Base-by-base conservation (phyloP, 2,329 filamentous ascomycete species). In the Berkeleyomyces rouxiae region DNA sequence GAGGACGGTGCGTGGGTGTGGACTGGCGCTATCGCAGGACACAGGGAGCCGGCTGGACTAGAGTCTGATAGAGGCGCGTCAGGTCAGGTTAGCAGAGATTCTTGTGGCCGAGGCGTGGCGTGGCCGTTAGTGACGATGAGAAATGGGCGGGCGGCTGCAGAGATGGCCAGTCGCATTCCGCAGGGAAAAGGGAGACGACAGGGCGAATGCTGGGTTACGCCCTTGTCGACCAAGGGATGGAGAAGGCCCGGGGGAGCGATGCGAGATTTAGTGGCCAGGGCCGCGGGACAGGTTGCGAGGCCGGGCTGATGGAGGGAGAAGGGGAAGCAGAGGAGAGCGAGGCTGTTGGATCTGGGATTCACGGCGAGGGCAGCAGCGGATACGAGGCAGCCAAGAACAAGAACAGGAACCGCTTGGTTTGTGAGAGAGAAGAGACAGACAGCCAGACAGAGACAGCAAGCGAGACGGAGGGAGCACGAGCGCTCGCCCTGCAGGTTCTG, bases 331-430 rank as follows among this genome's bases (percentile, higher is more conserved):
- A 36, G 11, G 10, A 49, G n/a, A 49, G 16, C n/a, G 31, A 23
- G 31, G 46, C 46, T 49, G 46, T 23, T 23, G 31, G 46, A n/a
- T 23, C n/a, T 23, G 31, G n/a, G 31, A n/a, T 49, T 16, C 5
- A 23, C n/a, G n/a, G 46, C n/a, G 31, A 58, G 39, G 10, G 7
- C 9, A 62, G 37, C 23, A 43, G 47, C 31, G 42, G 11, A 39
- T 16, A 33, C 37, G 61, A 58, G 13, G 49, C 51, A 62, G 53
- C 36, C 23, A 53, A 43, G n/a, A 10, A 55, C 39, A 51, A 49
- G 55, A 59, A 40, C 63, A 63, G 47, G 60, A 55, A 62, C 62
- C 49, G 37, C 46, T 58, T 58, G 59, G 42, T 51, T 58, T 11
- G 49, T 43, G 61, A 40, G 53, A 43, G 46, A 59, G 61, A 43